phyloP scores from a whole-genome alignment of 2,329 filamentous ascomycete species.

The Penicillium capsulatum region DNA sequence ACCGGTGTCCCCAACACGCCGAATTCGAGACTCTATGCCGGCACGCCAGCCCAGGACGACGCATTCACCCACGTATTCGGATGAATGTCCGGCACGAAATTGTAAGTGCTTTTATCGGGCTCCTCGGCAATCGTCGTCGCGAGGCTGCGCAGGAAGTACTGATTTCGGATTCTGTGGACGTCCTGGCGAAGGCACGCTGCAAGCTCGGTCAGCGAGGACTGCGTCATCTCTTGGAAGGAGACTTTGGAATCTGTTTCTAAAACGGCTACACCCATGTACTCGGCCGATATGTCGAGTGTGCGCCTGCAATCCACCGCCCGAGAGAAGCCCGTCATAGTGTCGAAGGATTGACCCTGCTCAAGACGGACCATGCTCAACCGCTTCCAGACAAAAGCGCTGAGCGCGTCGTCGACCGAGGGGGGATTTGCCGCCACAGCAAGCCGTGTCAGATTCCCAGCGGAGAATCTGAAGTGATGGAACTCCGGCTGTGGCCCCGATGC shows the following conservation, averaged over 20 bases:
- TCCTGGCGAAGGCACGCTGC: slow-evolving; percentile 20
- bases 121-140: slow-evolving; percentile 28
- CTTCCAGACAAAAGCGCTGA: slow-evolving; percentile 36
- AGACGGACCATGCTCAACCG: slow-evolving; percentile 25
- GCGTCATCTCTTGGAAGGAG: slow-evolving; percentile 20
- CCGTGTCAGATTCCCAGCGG: slow-evolving; percentile 3
- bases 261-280: slow-evolving; percentile 30
- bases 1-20: slow-evolving; percentile 15
- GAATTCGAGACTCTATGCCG: slow-evolving; percentile 6
- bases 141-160: slow-evolving; percentile 26
- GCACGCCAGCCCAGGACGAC: slow-evolving; percentile 10
- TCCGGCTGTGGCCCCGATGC: background rate
- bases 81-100: slow-evolving; percentile 18
- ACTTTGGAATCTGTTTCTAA: slow-evolving; percentile 21
- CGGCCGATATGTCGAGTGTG: slow-evolving; percentile 20
- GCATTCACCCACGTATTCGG: slow-evolving; percentile 15
- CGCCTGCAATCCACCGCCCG: slow-evolving; percentile 28
- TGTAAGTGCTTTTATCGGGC: slow-evolving; percentile 23
- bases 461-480: slow-evolving; percentile 21
- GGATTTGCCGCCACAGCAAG: slow-evolving; percentile 18
- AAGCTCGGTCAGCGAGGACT: slow-evolving; percentile 14
- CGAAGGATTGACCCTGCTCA: slow-evolving; percentile 7
- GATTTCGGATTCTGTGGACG: slow-evolving; percentile 19
- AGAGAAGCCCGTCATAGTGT: slow-evolving; percentile 22
- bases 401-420: slow-evolving; percentile 28